Evolutionary conservation across 1,139 yeast genomes (phyloP).

Genomic region (Candida neerlandica): DNA sequence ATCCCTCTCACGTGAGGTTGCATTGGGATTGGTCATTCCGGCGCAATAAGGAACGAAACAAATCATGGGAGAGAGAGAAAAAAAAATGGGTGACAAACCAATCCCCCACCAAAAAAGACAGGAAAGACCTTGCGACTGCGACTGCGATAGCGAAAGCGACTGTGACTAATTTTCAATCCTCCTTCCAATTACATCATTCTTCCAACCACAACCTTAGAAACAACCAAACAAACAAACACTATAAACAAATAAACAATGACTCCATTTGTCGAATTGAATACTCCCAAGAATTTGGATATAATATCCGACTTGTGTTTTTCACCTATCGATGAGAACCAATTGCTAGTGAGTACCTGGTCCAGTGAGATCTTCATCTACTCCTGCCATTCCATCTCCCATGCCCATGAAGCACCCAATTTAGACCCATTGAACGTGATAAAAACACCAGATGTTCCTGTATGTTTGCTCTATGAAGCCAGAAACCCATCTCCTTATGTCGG

Average conservation of each 20-base stretch:
- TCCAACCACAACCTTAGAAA: too few species aligned
- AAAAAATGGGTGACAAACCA: too few species aligned
- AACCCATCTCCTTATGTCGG: conserved; percentile 35
- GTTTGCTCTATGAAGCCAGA: conserved; percentile 15
- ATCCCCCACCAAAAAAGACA: too few species aligned
- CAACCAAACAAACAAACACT: too few species aligned
- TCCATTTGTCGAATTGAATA: conserved; percentile 18
- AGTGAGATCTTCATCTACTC: conserved; percentile 40
- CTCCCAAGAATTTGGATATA: conserved; percentile 29
- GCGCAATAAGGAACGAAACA: too few species aligned
- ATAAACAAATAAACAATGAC: background rate
- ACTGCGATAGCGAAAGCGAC: too few species aligned
- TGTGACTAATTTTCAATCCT: too few species aligned
- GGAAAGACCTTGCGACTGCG: too few species aligned
- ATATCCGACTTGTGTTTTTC: conserved; percentile 38
- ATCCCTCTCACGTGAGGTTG: too few species aligned
- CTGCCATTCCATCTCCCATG: conserved; percentile 16
- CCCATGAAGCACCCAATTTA: conserved; percentile 13
- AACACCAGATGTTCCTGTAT: conserved; percentile 17
- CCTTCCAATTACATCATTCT: too few species aligned
- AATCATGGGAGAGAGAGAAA: too few species aligned
- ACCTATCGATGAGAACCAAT: conserved; percentile 26
- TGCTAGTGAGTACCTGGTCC: conserved; percentile 48
- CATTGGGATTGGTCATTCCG: too few species aligned
- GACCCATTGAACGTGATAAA: conserved; percentile 12